Evolutionary conservation across 2,329 filamentous ascomycete species (phyloP), one percentile per base, ranked within the genome.

Genomic region (Trichoderma atroviride): DNA sequence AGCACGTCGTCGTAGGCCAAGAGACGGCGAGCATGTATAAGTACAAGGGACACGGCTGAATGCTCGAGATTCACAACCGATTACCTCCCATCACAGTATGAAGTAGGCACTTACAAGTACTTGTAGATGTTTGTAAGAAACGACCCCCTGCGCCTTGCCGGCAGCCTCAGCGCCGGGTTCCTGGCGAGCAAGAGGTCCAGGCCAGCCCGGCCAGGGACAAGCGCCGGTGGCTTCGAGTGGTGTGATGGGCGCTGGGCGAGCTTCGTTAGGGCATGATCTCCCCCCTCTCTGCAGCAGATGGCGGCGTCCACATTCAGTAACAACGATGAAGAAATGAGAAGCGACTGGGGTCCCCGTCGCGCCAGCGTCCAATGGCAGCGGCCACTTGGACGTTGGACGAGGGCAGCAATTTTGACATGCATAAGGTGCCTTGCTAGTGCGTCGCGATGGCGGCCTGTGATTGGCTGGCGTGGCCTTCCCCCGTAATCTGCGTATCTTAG

Each of bases 371-470:
- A 65, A 65, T 65, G 35, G 47, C 7, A 37, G 37, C 27, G 19
- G 62, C 47, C 19, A 47, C 33, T 31, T 57, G 57, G 52, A 29
- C 37, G 22, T 57, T 57, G 19, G 35, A n/a, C 37, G 33, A 57
- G 52, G 62, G 22, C 33, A 56, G 62, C 62, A 65, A 64, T 65
- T 50, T 65, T 65, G 62, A 65, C 62, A 47, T 65, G 62, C 62
- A 65, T 65, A 65, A 65, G 62, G 24, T 50, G 62, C 62, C 62
- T 57, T 33, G 62, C 62, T 57, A 65, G 62, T 35, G 62, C 24
- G 29, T 14, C 33, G 7, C 50, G 61, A 35, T 33, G 9, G 50
- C 33, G 37, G 35, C 52, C 14, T 47, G 53, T 47, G 62, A 37
- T 65, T 65, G 62, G 61, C 61, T 40, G 50, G 50, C 33, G 14